These are phyloP conservation scores for Steccherinum ochraceum DNA, from an alignment of 768 basidiomycete genomes.

Conservation along the genomic window DNA sequence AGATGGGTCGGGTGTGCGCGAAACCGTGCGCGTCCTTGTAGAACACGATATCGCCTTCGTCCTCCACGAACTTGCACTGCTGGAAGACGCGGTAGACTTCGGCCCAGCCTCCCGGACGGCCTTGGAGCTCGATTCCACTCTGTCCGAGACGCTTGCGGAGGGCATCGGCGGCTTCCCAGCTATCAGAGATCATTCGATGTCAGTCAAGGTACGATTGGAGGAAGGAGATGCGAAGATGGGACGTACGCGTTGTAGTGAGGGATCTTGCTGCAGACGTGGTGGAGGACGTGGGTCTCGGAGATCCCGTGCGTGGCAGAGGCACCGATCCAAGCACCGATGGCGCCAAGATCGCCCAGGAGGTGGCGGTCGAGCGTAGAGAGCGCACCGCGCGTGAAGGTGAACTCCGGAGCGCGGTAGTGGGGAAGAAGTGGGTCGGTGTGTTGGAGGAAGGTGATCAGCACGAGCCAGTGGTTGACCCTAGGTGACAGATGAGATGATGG, in stretches of 20 bases:
- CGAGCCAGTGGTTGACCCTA: conserved; percentile 91
- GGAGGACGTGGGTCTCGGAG: conserved; percentile 88
- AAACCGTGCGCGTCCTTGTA: conserved; percentile 85
- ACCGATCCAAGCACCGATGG: conserved; percentile 80
- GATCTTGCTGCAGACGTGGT: conserved; percentile 93
- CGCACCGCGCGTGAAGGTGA: conserved; percentile 92
- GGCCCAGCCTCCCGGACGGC: conserved; percentile 72
- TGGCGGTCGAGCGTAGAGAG: conserved; percentile 85
- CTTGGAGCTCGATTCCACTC: conserved; percentile 55
- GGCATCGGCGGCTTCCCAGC: conserved; percentile 88
- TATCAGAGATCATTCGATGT: too few relatives aligned
- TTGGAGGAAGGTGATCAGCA: conserved; percentile 95
- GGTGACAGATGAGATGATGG: neutral
- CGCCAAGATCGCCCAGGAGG: conserved; percentile 73
- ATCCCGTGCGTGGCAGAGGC: conserved; percentile 85
- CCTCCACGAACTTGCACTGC: conserved; percentile 93
- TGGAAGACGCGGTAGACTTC: conserved; percentile 74
- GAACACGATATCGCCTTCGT: conserved; percentile 86
- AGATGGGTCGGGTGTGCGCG: conserved; percentile 61
- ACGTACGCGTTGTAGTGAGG: conserved; percentile 86
- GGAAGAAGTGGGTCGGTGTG: conserved; percentile 95
- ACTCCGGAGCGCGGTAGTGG: conserved; percentile 85
- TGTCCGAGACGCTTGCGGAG: conserved; percentile 67
- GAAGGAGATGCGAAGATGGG: neutral
- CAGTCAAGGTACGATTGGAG: too few relatives aligned